Conservation (phyloP, 2,329 filamentous ascomycete species). For the Penicillium sp. region DNA sequence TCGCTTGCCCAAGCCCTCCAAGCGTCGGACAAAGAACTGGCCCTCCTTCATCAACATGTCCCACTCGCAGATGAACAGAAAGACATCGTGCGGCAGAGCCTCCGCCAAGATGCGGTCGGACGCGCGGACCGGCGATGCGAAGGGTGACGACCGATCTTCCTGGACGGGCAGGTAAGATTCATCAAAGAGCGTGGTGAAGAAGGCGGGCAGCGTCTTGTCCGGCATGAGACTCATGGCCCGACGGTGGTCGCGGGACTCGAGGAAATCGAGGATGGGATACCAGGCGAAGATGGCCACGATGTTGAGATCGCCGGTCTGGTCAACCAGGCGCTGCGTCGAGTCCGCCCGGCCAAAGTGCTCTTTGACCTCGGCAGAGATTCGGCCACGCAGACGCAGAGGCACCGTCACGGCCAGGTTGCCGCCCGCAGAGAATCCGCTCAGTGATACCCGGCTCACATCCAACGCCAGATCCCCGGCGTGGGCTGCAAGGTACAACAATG, state of each 20-base stretch:
- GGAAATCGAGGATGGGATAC: slow-evolving; percentile 63
- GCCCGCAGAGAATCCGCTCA: slow-evolving; percentile 63
- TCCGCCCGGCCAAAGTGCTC: slow-evolving; percentile 30
- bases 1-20: slow-evolving; percentile 44
- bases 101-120: slow-evolving; percentile 52
- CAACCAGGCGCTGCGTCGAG: slow-evolving; percentile 37
- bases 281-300: slow-evolving; percentile 59
- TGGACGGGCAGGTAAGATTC: slow-evolving; percentile 48
- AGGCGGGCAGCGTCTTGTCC: slow-evolving; percentile 48
- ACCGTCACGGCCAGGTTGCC: slow-evolving; percentile 63
- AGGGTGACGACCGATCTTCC: slow-evolving; percentile 54
- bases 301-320: slow-evolving; percentile 43
- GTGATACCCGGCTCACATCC: slow-evolving; percentile 55
- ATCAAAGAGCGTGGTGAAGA: slow-evolving; percentile 51
- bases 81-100: slow-evolving; percentile 58
- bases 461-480: slow-evolving; percentile 57
- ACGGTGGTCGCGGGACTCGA: slow-evolving; percentile 58
- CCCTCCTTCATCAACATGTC: slow-evolving; percentile 65
- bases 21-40: slow-evolving; percentile 42
- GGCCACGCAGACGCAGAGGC: slow-evolving; percentile 55
- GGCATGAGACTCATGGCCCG: slow-evolving; percentile 55
- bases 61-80: slow-evolving; percentile 63
- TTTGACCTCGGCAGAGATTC: slow-evolving; percentile 21
- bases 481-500: slow-evolving; percentile 57
- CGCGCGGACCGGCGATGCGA: slow-evolving; percentile 58